phyloP scores from a whole-genome alignment of 768 basidiomycete species.

The Pulveroboletus sp. region DNA sequence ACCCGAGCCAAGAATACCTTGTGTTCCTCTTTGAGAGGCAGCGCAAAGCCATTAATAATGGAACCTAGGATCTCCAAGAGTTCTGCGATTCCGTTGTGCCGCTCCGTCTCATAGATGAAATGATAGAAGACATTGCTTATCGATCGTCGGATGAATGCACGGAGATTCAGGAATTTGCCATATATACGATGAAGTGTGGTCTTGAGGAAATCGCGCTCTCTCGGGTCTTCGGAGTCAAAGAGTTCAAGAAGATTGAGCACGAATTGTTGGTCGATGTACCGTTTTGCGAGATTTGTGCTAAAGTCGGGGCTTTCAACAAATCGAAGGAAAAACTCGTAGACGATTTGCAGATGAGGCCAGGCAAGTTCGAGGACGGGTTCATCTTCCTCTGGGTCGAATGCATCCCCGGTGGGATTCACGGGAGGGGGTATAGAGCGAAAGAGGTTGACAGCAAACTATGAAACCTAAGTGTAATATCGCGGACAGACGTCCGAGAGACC shows the following conservation, averaged over 20 bases:
- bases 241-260: conserved; percentile 95
- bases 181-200: conserved; percentile 99
- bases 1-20: conserved; percentile 94
- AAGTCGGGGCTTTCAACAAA: conserved; percentile 98
- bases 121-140: conserved; percentile 99
- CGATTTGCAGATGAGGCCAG: conserved; percentile 99
- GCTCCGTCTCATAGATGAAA: conserved; percentile 97
- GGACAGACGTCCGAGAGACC: conserved; percentile 24
- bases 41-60: conserved; percentile 98
- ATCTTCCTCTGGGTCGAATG: conserved; percentile 99
- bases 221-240: conserved; percentile 97
- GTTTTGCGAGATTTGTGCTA: conserved; percentile 96
- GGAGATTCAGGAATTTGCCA: conserved; percentile 97
- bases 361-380: conserved; percentile 98
- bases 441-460: conserved; percentile 93
- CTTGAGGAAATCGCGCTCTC: conserved; percentile 98
- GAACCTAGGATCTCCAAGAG: conserved; percentile 96
- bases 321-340: conserved; percentile 99
- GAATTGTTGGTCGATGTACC: conserved; percentile 94
- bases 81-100: conserved; percentile 99
- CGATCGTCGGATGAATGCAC: conserved; percentile 96
- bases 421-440: conserved; percentile 99
- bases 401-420: conserved; percentile 96
- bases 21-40: conserved; percentile 98
- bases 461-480: conserved; percentile 4